Percentiles rank a stretch among this genome's conserved stretches.
These are phyloP conservation scores for Metschnikowia borealis DNA, from an alignment of 805 yeast genomes.

Conservation along the genomic window DNA sequence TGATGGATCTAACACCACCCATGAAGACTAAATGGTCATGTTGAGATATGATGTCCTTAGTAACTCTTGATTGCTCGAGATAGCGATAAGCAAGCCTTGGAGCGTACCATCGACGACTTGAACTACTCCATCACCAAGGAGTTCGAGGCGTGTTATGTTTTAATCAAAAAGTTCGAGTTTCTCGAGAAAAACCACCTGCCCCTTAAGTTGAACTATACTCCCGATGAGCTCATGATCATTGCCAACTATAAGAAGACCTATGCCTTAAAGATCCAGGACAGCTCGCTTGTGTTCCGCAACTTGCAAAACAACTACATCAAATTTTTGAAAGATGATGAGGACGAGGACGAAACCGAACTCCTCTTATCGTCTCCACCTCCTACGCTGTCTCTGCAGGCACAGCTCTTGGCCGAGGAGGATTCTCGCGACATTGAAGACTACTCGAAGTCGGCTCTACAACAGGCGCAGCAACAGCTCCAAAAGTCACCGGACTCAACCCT, in stretches of 20 bases:
- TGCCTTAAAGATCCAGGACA: constrained; percentile 79
- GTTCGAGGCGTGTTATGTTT: constrained; percentile 74
- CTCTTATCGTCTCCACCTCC: background rate
- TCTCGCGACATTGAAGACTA: constrained; percentile 38
- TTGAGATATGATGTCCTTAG: no score
- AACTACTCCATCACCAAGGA: constrained; percentile 69
- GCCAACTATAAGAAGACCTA: constrained; percentile 79
- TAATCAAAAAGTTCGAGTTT: constrained; percentile 61
- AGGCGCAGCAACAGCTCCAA: constrained; percentile 35
- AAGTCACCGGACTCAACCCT: constrained; percentile 23
- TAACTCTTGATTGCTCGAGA: constrained; percentile 84
- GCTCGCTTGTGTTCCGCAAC: constrained; percentile 74
- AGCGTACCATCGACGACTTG: constrained; percentile 71
- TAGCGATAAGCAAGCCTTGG: constrained; percentile 73
- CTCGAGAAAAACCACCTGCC: constrained; percentile 39
- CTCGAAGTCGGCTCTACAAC: constrained; percentile 49
- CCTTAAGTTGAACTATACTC: constrained; percentile 33
- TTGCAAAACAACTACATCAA: constrained; percentile 87
- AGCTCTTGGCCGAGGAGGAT: constrained; percentile 12
- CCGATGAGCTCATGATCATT: constrained; percentile 59
- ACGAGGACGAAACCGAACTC: constrained; percentile 35
- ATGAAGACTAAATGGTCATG: no score
- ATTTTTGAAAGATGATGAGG: constrained; percentile 77
- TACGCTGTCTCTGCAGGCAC: constrained; percentile 2
- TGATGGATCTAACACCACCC: no score